Percentiles rank a stretch among this genome's conserved stretches.
Conservation (phyloP, 306 rosid species). For the Trichosanthes cucumerina region DNA sequence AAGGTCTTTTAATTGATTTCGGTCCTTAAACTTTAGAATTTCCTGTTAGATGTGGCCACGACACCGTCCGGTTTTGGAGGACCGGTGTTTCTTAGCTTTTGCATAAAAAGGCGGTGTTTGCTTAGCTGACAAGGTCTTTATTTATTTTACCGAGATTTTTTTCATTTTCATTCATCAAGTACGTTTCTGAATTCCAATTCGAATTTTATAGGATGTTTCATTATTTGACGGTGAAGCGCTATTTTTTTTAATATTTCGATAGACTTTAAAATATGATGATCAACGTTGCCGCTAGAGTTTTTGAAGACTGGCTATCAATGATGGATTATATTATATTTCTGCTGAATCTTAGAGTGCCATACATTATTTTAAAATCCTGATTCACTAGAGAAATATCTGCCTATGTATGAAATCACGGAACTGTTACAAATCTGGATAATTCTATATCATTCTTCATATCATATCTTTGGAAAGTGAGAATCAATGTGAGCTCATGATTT, state of each 20-base stretch:
- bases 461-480: background rate
- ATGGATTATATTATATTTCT: background rate
- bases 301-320: background rate
- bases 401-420: background rate
- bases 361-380: background rate
- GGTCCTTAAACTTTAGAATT: background rate
- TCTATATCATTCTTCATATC: background rate
- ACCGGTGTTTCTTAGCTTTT: background rate
- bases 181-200: background rate
- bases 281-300: background rate
- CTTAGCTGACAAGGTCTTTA: background rate
- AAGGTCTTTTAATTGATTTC: background rate
- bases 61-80: background rate
- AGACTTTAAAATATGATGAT: background rate
- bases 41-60: background rate
- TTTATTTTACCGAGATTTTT: background rate
- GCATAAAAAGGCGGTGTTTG: background rate
- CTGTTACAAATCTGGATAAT: background rate
- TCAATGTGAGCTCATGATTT: background rate
- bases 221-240: background rate
- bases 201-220: background rate
- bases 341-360: background rate
- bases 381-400: background rate
- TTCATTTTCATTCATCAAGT: background rate
- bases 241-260: background rate